Evolutionary conservation across 345 rosid species (phyloP).

Genomic region (Murraya paniculata): DNA sequence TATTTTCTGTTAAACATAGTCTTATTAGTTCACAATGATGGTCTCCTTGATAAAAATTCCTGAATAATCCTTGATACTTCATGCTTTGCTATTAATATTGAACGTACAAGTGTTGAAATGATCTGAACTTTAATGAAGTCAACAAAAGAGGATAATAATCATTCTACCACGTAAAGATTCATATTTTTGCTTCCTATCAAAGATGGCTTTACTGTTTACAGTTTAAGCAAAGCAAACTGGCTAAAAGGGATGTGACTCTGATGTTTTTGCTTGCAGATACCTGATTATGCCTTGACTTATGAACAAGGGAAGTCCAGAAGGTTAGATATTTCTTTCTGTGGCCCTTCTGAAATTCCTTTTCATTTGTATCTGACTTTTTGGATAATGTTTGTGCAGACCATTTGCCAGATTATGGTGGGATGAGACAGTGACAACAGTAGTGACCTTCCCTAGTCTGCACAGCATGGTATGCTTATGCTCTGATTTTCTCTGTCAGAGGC

Average conservation of each 20-base stretch:
- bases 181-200: conserved; percentile 1
- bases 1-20: not conserved
- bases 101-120: not conserved
- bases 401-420: conserved; percentile 98
- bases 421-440: conserved; percentile 79
- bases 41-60: not conserved
- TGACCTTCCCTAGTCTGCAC: conserved; percentile 59
- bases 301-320: conserved; percentile 86
- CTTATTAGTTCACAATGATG: not conserved
- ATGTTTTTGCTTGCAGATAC: conserved; percentile 49
- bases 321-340: conserved; percentile 32
- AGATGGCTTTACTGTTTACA: not conserved
- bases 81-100: not conserved
- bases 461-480: conserved; percentile 51
- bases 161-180: not conserved
- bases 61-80: not conserved
- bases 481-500: conserved; percentile 10
- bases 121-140: not conserved
- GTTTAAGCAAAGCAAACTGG: not conserved
- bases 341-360: conserved; percentile 3
- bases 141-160: not conserved
- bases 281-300: conserved; percentile 59
- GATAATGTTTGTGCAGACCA: conserved; percentile 44
- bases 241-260: conserved; percentile 2
- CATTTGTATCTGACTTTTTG: not conserved